These are phyloP conservation scores for Cyberlindnera lachancei DNA, from an alignment of 805 yeast genomes.

Conservation along the genomic window DNA sequence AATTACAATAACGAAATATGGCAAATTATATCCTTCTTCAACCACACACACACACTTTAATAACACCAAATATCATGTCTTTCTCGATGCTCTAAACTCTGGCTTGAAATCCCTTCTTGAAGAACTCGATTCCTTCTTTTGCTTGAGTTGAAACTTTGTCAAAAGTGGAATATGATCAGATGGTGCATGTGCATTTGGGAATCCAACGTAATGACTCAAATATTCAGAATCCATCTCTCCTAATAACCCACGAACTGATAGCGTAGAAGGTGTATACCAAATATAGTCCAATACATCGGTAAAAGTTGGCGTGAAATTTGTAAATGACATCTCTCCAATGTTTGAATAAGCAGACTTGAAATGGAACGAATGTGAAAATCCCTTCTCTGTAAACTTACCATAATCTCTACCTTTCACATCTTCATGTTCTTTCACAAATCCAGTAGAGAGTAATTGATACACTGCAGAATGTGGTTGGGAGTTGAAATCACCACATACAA, in stretches of 20 bases:
- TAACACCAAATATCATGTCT: constrained; percentile 15
- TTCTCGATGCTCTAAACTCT: constrained; percentile 24
- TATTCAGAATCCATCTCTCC: constrained; percentile 82
- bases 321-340: constrained; percentile 87
- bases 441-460: constrained; percentile 78
- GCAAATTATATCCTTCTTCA: no score
- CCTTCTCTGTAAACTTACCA: constrained; percentile 85
- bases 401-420: constrained; percentile 85
- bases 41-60: not conserved
- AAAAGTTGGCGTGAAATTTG: constrained; percentile 90
- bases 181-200: constrained; percentile 91
- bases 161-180: constrained; percentile 91
- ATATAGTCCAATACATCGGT: constrained; percentile 92
- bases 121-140: constrained; percentile 25
- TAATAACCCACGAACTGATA: constrained; percentile 77
- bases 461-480: constrained; percentile 86
- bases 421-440: constrained; percentile 66
- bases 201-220: constrained; percentile 70
- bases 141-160: constrained; percentile 44
- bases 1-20: not conserved
- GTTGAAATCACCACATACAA: constrained; percentile 94
- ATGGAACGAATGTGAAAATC: constrained; percentile 74
- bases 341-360: constrained; percentile 79
- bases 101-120: constrained; percentile 16
- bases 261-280: constrained; percentile 82